phyloP scores from a whole-genome alignment of 495 filamentous ascomycete species.

The Aspergillus leporis region DNA sequence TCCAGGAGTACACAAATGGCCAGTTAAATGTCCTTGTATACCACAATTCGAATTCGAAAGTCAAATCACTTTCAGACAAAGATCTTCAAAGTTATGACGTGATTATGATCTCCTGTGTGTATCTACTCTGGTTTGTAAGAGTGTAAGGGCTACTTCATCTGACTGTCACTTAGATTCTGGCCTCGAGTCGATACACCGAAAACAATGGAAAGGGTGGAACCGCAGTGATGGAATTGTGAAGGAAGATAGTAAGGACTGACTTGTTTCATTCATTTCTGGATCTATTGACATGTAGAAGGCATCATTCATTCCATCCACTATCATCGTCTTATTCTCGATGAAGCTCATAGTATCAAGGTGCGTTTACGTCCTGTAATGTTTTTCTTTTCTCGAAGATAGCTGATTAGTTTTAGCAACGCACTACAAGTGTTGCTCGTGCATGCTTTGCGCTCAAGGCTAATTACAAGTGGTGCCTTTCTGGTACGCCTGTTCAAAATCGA shows the following conservation, averaged over 20 bases:
- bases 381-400: too few species aligned
- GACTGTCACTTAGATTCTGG: slow-evolving; percentile 63
- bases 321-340: slow-evolving; percentile 90
- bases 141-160: slow-evolving; percentile 12
- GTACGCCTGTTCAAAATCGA: slow-evolving; percentile 92
- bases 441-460: slow-evolving; percentile 85
- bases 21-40: slow-evolving; percentile 86
- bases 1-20: slow-evolving; percentile 79
- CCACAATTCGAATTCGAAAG: slow-evolving; percentile 81
- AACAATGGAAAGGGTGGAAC: slow-evolving; percentile 87
- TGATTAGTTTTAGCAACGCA: slow-evolving; percentile 58
- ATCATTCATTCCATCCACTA: slow-evolving; percentile 83
- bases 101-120: slow-evolving; percentile 83
- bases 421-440: slow-evolving; percentile 87
- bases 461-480: slow-evolving; percentile 93
- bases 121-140: background rate
- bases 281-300: slow-evolving; percentile 25
- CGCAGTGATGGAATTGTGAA: slow-evolving; percentile 73
- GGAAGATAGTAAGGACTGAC: slow-evolving; percentile 62
- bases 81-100: slow-evolving; percentile 83
- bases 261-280: background rate
- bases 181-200: slow-evolving; percentile 86
- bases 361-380: background rate
- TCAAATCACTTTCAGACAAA: slow-evolving; percentile 69
- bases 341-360: slow-evolving; percentile 94